Conservation (phyloP, 1,139 yeast species). For the Meyerozyma smithsonii region DNA sequence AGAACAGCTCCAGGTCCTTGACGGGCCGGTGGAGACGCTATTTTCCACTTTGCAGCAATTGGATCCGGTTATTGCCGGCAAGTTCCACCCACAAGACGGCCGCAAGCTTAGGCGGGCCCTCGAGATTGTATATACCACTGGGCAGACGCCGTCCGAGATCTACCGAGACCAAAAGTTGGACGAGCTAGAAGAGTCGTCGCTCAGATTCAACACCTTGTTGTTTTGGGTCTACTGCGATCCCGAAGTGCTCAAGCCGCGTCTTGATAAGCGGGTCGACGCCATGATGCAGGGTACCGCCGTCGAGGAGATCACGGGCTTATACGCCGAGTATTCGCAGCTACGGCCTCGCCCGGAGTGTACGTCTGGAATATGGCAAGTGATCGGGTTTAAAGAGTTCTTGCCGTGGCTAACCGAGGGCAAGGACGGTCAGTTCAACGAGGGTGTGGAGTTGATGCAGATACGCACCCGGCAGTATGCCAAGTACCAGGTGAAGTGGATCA, state of each 20-base stretch:
- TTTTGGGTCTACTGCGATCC: conserved; percentile 85
- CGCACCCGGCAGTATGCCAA: conserved; percentile 86
- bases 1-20: conserved; percentile 46
- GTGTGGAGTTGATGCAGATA: conserved; percentile 74
- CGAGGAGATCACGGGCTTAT: conserved; percentile 61
- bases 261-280: conserved; percentile 75
- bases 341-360: conserved; percentile 48
- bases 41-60: conserved; percentile 42
- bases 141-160: conserved; percentile 63
- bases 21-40: conserved; percentile 51
- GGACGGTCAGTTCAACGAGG: conserved; percentile 29
- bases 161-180: conserved; percentile 55
- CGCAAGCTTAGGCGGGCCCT: conserved; percentile 76
- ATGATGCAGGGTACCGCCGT: conserved; percentile 73
- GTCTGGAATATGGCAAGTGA: conserved; percentile 88
- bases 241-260: conserved; percentile 50
- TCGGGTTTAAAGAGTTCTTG: conserved; percentile 89
- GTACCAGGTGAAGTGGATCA: conserved; percentile 90
- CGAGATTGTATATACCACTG: conserved; percentile 70
- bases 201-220: conserved; percentile 63
- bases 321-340: conserved; percentile 29
- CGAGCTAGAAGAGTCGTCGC: conserved; percentile 40
- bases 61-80: conserved; percentile 73
- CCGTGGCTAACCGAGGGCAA: conserved; percentile 56
- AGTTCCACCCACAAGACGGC: conserved; percentile 89